These are phyloP conservation scores for Talaromyces atroroseus DNA, from an alignment of 2,329 filamentous ascomycete species.

Conservation along the genomic window DNA sequence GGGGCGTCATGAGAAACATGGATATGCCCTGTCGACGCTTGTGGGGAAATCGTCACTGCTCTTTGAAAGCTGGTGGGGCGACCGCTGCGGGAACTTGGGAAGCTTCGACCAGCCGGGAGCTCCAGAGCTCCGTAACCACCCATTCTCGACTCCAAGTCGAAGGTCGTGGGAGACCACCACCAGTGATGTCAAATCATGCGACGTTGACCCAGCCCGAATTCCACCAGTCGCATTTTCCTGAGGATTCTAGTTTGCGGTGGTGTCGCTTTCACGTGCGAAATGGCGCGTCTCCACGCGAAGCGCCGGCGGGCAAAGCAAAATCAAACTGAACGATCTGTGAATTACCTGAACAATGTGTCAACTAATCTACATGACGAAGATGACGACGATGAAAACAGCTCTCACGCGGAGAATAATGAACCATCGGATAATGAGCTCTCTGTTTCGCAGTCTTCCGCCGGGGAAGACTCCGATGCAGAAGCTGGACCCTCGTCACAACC, in stretches of 20 bases:
- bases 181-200: too few relatives aligned
- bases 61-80: neutral
- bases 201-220: neutral
- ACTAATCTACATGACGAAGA: neutral
- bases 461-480: neutral
- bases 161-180: too few relatives aligned
- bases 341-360: slow-evolving; percentile 19
- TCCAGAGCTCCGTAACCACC: neutral
- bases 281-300: neutral
- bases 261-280: neutral
- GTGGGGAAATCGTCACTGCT: neutral
- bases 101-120: neutral
- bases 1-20: neutral
- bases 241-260: neutral
- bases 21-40: neutral
- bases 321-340: slow-evolving; percentile 16
- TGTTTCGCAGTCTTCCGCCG: too few relatives aligned
- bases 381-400: neutral
- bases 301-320: slow-evolving; percentile 13
- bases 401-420: neutral
- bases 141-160: too few relatives aligned
- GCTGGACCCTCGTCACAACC: neutral
- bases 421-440: neutral
- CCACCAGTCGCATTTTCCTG: neutral
- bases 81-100: neutral